A percentile compares a stretch with the other conserved stretches of the same genome.
Conservation (phyloP, 2,329 filamentous ascomycete genomes). For the Phyllosticta citrichinensis region DNA sequence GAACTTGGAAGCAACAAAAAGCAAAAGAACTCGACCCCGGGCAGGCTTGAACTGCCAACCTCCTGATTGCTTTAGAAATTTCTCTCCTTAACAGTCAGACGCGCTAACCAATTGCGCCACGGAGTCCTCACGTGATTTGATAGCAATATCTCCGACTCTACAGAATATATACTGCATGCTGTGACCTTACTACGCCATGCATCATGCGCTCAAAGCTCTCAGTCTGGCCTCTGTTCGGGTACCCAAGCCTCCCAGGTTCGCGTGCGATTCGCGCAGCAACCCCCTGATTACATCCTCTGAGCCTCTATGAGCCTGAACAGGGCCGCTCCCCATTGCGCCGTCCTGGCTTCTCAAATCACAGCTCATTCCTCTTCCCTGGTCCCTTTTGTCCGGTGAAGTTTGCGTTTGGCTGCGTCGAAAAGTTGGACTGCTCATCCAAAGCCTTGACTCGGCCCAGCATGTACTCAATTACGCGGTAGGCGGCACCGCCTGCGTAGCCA, state of each 20-base stretch:
- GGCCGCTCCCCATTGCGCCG: background rate
- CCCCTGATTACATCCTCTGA: no score
- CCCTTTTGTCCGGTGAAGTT: background rate
- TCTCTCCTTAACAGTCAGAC: background rate
- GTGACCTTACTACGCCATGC: background rate
- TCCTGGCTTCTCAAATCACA: background rate
- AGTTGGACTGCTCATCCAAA: conserved; percentile 25
- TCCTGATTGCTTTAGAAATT: background rate
- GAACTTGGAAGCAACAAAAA: background rate
- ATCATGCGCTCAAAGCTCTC: background rate
- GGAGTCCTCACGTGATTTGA: background rate
- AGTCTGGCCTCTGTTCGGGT: background rate
- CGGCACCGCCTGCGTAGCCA: conserved; percentile 33
- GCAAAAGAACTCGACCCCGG: background rate
- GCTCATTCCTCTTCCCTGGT: background rate
- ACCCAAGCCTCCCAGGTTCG: no score
- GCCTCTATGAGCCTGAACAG: background rate
- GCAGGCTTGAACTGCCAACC: conserved; percentile 9
- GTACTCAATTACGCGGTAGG: conserved; percentile 33
- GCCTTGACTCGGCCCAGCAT: conserved; percentile 30
- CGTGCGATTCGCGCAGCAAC: no score
- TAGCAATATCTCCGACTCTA: background rate
- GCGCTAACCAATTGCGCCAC: background rate
- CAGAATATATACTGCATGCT: background rate
- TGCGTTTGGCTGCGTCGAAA: conserved; percentile 25